These are phyloP conservation scores for Coprinopsis cinerea DNA, from an alignment of 768 basidiomycete genomes.

Conservation along the genomic window DNA sequence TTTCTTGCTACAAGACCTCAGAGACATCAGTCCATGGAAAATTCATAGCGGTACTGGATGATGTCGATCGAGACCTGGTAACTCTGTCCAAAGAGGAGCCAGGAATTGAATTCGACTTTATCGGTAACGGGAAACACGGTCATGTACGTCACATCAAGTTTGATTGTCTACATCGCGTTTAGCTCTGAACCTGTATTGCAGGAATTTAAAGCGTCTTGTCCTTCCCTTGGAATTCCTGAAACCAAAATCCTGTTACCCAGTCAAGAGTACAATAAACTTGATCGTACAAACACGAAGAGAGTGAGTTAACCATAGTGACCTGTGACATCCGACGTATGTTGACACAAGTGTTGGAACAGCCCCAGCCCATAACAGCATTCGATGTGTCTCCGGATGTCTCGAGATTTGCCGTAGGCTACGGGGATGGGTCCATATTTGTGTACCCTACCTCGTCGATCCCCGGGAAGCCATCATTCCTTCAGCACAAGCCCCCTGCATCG, in stretches of 20 bases:
- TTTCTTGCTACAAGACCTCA: conserved; percentile 60
- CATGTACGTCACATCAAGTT: background rate
- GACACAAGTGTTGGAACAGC: conserved; percentile 22
- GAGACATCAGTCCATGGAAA: conserved; percentile 60
- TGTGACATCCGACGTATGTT: background rate
- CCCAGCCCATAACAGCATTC: conserved; percentile 57
- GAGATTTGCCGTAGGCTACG: conserved; percentile 54
- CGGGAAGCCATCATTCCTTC: conserved; percentile 13
- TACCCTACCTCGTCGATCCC: conserved; percentile 31
- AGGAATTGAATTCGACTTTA: conserved; percentile 34
- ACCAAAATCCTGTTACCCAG: conserved; percentile 46
- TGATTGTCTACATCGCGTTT: background rate
- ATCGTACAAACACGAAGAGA: conserved; percentile 35
- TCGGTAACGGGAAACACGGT: conserved; percentile 23
- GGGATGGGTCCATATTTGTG: conserved; percentile 52
- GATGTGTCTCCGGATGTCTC: conserved; percentile 54
- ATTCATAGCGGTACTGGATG: conserved; percentile 47
- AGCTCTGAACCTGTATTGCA: conserved; percentile 9
- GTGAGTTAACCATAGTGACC: conserved; percentile 21
- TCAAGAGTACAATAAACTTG: conserved; percentile 44
- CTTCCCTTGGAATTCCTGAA: conserved; percentile 38
- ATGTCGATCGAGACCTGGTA: conserved; percentile 45
- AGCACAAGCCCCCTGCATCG: conserved; percentile 20
- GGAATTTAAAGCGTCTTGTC: conserved; percentile 42
- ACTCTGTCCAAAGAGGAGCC: conserved; percentile 42